Base-by-base conservation (phyloP, 805 yeast species). In the Huiozyma sinensis region DNA sequence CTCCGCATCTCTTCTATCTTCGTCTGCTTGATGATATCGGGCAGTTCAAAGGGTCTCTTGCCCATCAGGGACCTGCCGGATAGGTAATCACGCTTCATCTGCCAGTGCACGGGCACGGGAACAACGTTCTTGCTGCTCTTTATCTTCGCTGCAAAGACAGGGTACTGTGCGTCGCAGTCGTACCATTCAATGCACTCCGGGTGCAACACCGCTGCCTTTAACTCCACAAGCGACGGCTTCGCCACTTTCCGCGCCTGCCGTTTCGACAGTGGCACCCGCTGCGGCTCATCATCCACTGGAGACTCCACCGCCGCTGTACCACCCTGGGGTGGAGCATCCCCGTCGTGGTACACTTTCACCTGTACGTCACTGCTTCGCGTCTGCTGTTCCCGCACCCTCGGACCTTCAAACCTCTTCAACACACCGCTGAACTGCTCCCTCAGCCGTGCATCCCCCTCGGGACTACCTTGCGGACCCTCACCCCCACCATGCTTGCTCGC, bases 1-100 rank as follows among this genome's bases (percentile, higher is more conserved):
- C 77, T 76, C 58, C 97, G 74, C 95, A 90, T 83, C 44, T 84
- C 88, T 49, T 78, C 74, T 28, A 90, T 88, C 1, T 95, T 95
- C 0, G 97, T 89, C 42, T 78, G 85, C 35, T 67, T 70, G 35
- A 92, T 86, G 52, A 76, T 83, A 36, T 76, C 70, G 0, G 97
- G 97, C 17, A 90, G 67, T 55, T 77, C 76, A 57, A 84, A 90
- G 0, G 87, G 86, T 7, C 72, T 71, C 52, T 78, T 78, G 44
- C 79, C 88, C 24, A 77, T 49, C 1, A 89, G 82, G 42, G 83
- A 70, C 48, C 78, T 74, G 1, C 79, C 70, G 1, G 87, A 67
- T 4, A 88, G 63, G 52, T 80, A 88, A 34, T 84, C 95, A 42
- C 83, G 67, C 55, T 86, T 87, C 11, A 73, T 65, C 43, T 76